Base-by-base conservation (phyloP, 805 yeast genomes). In the Cyberlindnera veronae region DNA sequence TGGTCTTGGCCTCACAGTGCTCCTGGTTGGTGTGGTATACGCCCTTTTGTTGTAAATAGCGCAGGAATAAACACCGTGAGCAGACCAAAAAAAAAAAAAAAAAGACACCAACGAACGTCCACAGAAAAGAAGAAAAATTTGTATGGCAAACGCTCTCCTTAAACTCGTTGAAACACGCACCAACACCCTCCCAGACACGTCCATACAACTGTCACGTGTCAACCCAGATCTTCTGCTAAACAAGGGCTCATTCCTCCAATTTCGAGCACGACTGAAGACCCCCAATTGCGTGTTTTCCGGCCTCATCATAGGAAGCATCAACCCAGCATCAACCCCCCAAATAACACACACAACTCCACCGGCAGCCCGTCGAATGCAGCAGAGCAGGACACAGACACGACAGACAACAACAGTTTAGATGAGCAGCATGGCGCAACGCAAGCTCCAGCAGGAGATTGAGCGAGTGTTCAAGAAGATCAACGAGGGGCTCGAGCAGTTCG, bases 401-500 rank as follows among this genome's bases (percentile, higher is more conserved):
- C 28, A 10, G 11, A 28, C 17, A 6, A 18, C 14, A 19, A 19
- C 32, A 21, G n/a, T 28, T 29, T 20, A 7, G 17, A 9, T 45
- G 32, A 32, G 11, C 28, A 24, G 13, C 14, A 34, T 55, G 60
- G 48, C 60, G 8, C 58, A 53, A 29, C 48, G 60, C 29, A 55
- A 55, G 39, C 49, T 55, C 27, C 57, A 53, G 34, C 60, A 55
- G 47, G 97, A 93, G 68, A 86, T 93, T 59, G 99, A 91, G 65
- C 85, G 89, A 55, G 88, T 90, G 54, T 77, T 54, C 46, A 88
- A 93, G 64, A 88, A 91, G 66, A 93, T 93, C 48, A 77, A 80
- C 43, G 98, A 91, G 67, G 98, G 98, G 13, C 72, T 90, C 36
- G 80, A 76, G 37, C 83, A 79, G 47, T 91, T 91, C 58, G 95